Conservation (phyloP, 2,329 filamentous ascomycete species). For the Colletotrichum cordylinicola region DNA sequence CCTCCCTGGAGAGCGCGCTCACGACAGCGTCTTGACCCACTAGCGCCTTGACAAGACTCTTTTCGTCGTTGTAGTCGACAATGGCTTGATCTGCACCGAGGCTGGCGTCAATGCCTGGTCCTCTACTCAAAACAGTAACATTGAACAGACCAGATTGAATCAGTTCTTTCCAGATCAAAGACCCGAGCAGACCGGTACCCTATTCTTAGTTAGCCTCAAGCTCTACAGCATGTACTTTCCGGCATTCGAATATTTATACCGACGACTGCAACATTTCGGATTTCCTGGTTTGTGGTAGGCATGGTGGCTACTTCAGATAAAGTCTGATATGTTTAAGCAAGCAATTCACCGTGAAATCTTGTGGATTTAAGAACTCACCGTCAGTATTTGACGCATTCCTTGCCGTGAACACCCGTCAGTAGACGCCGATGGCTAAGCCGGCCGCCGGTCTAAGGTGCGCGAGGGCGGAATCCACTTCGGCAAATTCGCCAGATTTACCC, state of each 20-base stretch:
- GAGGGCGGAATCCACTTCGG: not conserved
- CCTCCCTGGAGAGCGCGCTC: not conserved
- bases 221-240: not conserved
- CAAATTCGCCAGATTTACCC: not conserved
- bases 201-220: not conserved
- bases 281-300: not conserved
- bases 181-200: not conserved
- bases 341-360: rapidly evolving
- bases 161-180: not conserved
- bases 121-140: not conserved
- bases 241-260: not conserved
- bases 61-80: not conserved
- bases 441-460: not conserved
- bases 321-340: not conserved
- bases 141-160: not conserved
- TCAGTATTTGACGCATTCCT: not conserved
- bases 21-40: not conserved
- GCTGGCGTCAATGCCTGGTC: not conserved
- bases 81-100: not conserved
- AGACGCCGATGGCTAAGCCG: not conserved
- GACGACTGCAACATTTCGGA: not conserved
- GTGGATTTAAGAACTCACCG: rapidly evolving
- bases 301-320: not conserved
- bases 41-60: not conserved
- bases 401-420: not conserved